phyloP scores from a whole-genome alignment of 2,329 filamentous ascomycete genomes.

The Albophoma yamanashiensis region DNA sequence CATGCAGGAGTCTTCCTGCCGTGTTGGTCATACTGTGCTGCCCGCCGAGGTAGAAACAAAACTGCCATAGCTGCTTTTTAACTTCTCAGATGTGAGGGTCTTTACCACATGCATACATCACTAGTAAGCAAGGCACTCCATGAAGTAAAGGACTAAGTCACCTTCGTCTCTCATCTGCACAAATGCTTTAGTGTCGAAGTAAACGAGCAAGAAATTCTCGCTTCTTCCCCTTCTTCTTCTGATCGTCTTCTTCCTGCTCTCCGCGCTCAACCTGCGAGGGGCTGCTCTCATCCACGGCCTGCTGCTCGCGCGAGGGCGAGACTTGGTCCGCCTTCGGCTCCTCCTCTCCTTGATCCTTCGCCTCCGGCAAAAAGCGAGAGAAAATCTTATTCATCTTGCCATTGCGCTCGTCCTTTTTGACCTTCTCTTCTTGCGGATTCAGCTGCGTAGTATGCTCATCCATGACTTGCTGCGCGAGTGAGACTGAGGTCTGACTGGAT shows the following conservation, averaged over 20 bases:
- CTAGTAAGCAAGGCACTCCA: too few relatives aligned
- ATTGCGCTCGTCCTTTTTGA: conserved; percentile 5
- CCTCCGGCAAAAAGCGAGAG: conserved; percentile 9
- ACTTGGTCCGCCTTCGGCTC: conserved; percentile 9
- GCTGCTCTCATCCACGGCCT: conserved; percentile 44
- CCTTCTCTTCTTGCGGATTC: conserved; percentile 25
- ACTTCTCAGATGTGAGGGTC: too few relatives aligned
- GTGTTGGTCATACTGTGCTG: too few relatives aligned
- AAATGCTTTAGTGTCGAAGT: neutral
- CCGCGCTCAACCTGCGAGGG: conserved; percentile 34
- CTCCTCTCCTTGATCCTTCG: neutral
- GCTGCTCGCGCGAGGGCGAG: conserved; percentile 36
- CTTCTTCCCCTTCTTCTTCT: neutral
- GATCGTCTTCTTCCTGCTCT: conserved; percentile 11
- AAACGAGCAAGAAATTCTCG: conserved; percentile 5
- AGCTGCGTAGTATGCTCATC: conserved; percentile 41
- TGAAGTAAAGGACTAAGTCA: too few relatives aligned
- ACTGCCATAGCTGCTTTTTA: too few relatives aligned
- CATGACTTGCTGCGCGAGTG: neutral
- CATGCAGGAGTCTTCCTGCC: too few relatives aligned
- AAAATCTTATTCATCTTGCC: conserved; percentile 1
- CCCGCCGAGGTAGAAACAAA: too few relatives aligned
- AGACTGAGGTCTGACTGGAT: neutral
- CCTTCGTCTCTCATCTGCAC: too few relatives aligned
- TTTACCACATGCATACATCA: too few relatives aligned